Conservation (phyloP, 2,329 filamentous ascomycete species). For the Cordyceps farinosa region DNA sequence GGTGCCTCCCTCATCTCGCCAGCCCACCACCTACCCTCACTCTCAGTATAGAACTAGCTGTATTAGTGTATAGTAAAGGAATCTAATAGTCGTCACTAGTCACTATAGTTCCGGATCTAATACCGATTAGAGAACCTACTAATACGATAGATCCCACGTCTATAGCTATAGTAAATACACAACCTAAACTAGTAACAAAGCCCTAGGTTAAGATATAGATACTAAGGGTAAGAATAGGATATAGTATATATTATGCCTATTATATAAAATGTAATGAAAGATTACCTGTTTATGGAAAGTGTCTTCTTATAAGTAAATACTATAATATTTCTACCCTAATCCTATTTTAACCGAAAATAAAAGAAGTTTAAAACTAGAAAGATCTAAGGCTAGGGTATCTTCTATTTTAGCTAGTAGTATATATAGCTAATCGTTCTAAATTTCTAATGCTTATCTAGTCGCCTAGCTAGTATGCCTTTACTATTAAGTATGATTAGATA, state of each 20-base stretch:
- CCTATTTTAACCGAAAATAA: background rate
- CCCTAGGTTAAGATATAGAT: background rate
- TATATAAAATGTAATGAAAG: background rate
- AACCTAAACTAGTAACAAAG: background rate
- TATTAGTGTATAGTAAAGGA: too few relatives aligned
- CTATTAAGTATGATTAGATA: background rate
- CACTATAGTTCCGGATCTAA: too few relatives aligned
- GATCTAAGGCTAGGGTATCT: too few relatives aligned
- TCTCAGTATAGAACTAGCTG: too few relatives aligned
- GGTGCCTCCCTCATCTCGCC: too few relatives aligned
- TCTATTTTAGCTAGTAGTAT: background rate
- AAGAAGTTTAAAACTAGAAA: too few relatives aligned
- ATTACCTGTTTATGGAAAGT: background rate
- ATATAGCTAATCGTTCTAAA: background rate
- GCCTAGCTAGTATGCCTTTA: background rate
- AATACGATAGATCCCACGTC: too few relatives aligned
- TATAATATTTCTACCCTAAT: background rate
- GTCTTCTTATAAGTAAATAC: background rate
- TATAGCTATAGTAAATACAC: background rate
- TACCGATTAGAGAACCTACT: too few relatives aligned
- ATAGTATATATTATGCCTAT: background rate
- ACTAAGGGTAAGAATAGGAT: background rate
- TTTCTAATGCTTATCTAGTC: background rate
- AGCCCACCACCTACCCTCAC: too few relatives aligned
- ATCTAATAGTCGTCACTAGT: too few relatives aligned